Evolutionary conservation across 108 stramenopile species (phyloP), one percentile per base, ranked within the genome.

Genomic region (Pseudonitzschia multiseries): DNA sequence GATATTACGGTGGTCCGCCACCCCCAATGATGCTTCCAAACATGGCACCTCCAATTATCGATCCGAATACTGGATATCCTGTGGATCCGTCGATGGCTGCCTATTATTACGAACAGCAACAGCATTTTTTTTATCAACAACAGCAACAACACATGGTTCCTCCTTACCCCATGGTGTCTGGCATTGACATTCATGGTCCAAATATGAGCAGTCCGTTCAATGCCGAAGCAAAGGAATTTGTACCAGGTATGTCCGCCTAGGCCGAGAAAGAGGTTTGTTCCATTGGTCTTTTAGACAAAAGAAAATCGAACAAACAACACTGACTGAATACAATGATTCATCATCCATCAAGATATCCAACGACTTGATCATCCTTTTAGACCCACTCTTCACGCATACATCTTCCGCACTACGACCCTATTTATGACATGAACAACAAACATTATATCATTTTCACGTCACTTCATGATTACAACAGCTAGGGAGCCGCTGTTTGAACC

Each of bases 181-280:
- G 24, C 9, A 6, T 26, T 29, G 36, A 33, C 33, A 62, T 62
- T 14, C 29, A 10, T 31, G 43, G 42, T 67, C 43, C 26, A 40
- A 21, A 36, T 22, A 67, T 48, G 66, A 41, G 33, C 18, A 63
- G 40, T 40, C 44, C 66, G 8, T 78, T 78, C 57, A 78, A 78
- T 54, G 77, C 77, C 44, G 71, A 72, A 57, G 77, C 77, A 14
- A 78, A 78, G 67, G 77, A 78, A 41, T 78, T 78, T 65, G 59
- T 78, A 59, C 77, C 77, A 22, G 46, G 36, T n/a, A 50, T 44
- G 33, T 50, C 42, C 1, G 54, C 54, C 54, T 56, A 56, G 20
- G 22, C 54, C 13, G 46, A 21, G 10, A 56, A 26, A 9, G 54
- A 26, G 9, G 50, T 10, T 51, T 17, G 17, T 17, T n/a, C 50